These are phyloP conservation scores for Dioscorea cayenensis DNA, from an alignment of 116 monocot genomes.

Conservation along the genomic window DNA sequence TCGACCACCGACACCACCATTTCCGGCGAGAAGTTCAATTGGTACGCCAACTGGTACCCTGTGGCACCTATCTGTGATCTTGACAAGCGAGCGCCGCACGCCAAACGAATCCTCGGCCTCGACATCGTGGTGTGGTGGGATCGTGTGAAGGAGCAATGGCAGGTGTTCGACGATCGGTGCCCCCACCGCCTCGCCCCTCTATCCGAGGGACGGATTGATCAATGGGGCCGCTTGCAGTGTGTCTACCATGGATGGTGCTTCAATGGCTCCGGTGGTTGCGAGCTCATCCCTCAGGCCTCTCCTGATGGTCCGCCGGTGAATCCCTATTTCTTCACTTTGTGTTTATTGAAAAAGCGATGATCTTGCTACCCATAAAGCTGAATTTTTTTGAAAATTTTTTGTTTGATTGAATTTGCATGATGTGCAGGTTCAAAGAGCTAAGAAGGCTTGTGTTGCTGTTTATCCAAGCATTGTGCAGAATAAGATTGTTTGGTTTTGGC, in stretches of 20 bases:
- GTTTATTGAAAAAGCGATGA: neutral
- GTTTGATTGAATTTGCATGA: neutral
- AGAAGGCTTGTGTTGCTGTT: slow-evolving; percentile 64
- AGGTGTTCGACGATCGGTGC: slow-evolving; percentile 80
- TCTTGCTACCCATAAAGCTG: too few relatives aligned
- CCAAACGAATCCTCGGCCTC: slow-evolving; percentile 68
- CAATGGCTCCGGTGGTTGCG: slow-evolving; percentile 66
- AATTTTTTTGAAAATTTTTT: neutral
- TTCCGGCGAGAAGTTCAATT: slow-evolving; percentile 53
- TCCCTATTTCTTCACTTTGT: neutral
- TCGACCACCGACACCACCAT: neutral
- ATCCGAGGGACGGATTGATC: slow-evolving; percentile 87
- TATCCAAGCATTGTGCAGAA: slow-evolving; percentile 71
- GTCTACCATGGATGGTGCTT: slow-evolving; percentile 99
- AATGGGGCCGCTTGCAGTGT: slow-evolving; percentile 76
- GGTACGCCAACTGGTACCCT: slow-evolving; percentile 87
- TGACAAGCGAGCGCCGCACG: slow-evolving; percentile 73
- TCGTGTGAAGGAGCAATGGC: slow-evolving; percentile 40
- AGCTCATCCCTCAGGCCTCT: slow-evolving; percentile 80
- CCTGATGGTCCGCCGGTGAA: slow-evolving; percentile 58
- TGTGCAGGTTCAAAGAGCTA: slow-evolving; percentile 63
- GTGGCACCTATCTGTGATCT: slow-evolving; percentile 71
- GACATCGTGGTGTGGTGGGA: slow-evolving; percentile 93
- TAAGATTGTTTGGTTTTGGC: slow-evolving; percentile 94
- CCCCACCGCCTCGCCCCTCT: slow-evolving; percentile 91